Percentiles rank a stretch among this genome's conserved stretches.
These are phyloP conservation scores for Metarhizium humberi DNA, from an alignment of 2,329 filamentous ascomycete genomes.

Conservation along the genomic window DNA sequence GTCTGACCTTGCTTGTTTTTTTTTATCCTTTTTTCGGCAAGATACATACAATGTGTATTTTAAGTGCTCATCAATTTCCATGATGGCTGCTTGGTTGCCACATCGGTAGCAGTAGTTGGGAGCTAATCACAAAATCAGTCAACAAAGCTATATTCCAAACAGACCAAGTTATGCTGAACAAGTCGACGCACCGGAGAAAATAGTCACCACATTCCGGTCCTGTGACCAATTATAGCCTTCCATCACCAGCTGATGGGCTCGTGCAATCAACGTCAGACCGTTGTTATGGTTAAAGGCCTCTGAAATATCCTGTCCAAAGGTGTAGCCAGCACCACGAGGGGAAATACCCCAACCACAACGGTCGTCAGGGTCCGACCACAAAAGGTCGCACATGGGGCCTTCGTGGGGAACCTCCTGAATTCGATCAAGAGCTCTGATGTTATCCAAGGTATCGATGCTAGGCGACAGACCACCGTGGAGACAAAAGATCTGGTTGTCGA, in stretches of 20 bases:
- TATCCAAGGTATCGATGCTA: constrained; percentile 91
- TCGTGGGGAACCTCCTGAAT: constrained; percentile 99
- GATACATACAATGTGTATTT: constrained; percentile 95
- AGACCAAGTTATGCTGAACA: neutral
- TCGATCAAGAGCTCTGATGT: constrained; percentile 88
- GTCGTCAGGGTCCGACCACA: constrained; percentile 98
- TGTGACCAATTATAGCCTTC: constrained; percentile 99
- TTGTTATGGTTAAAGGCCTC: constrained; percentile 99
- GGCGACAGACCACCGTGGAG: constrained; percentile 93
- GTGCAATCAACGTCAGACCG: constrained; percentile 85
- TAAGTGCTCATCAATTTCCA: constrained; percentile 98
- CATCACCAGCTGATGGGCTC: constrained; percentile 98
- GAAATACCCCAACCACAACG: constrained; percentile 94
- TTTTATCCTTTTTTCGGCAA: neutral
- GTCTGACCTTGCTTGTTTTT: neutral
- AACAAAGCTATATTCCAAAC: neutral
- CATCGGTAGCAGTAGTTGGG: constrained; percentile 98
- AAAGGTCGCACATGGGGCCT: constrained; percentile 93
- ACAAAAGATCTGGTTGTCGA: constrained; percentile 99
- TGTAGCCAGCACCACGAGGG: constrained; percentile 88
- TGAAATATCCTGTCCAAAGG: constrained; percentile 93
- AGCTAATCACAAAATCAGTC: constrained; percentile 32
- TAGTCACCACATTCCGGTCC: constrained; percentile 95
- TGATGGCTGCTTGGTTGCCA: constrained; percentile 98
- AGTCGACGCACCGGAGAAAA: constrained; percentile 71